Percentiles rank a stretch among this genome's conserved stretches.
phyloP scores from a whole-genome alignment of 768 basidiomycete species.

The Neoboletus magnificus region DNA sequence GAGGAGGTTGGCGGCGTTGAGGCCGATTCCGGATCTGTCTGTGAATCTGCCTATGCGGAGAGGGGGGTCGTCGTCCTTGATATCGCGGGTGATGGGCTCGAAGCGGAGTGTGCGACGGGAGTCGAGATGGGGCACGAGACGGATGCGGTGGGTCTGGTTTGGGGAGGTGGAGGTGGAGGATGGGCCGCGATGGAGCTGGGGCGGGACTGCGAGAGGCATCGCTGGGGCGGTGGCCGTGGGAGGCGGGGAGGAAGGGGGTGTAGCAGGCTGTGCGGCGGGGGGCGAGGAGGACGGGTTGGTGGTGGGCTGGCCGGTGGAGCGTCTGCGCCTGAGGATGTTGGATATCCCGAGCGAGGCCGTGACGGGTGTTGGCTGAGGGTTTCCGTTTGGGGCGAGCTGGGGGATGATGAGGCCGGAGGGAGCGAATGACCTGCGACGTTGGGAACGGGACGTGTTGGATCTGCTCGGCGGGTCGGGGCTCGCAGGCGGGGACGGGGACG shows the following conservation, averaged over 20 bases:
- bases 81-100: slow-evolving; percentile 87
- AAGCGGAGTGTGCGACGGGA: slow-evolving; percentile 84
- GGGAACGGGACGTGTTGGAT: slow-evolving; percentile 21
- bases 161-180: slow-evolving; percentile 18
- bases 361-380: slow-evolving; percentile 21
- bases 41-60: slow-evolving; percentile 95
- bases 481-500: slow-evolving; percentile 44
- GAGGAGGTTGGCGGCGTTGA: slow-evolving; percentile 62
- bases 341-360: slow-evolving; percentile 44
- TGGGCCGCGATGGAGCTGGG: slow-evolving; percentile 17
- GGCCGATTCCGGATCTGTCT: slow-evolving; percentile 69
- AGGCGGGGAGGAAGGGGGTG: slow-evolving; percentile 13
- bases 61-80: slow-evolving; percentile 62
- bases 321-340: slow-evolving; percentile 63
- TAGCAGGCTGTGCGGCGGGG: neutral
- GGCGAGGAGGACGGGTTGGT: slow-evolving; percentile 17
- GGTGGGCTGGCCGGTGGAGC: slow-evolving; percentile 57
- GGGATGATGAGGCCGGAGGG: slow-evolving; percentile 34
- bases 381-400: slow-evolving; percentile 32
- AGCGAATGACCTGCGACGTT: slow-evolving; percentile 41
- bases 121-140: slow-evolving; percentile 94
- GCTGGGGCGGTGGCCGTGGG: slow-evolving; percentile 9
- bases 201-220: slow-evolving; percentile 22
- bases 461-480: slow-evolving; percentile 33
- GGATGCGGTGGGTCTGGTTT: slow-evolving; percentile 65